Conservation (phyloP, 768 basidiomycete genomes). For the Imleria badia region DNA sequence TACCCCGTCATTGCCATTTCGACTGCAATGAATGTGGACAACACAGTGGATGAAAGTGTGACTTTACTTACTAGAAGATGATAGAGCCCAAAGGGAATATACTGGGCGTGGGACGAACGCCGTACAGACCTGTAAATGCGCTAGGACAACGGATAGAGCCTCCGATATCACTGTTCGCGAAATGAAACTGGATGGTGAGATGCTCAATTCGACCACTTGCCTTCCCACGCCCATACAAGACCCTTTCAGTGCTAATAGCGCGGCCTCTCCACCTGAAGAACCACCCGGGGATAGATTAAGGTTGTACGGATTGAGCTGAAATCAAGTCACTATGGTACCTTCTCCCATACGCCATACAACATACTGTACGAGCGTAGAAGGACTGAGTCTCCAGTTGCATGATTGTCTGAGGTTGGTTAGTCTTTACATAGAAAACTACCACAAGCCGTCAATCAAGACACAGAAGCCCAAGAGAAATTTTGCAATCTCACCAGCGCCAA, state of each 20-base stretch:
- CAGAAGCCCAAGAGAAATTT: background rate
- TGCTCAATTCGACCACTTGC: slow-evolving; percentile 15
- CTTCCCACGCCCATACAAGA: slow-evolving; percentile 46
- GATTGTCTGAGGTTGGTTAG: slow-evolving; percentile 43
- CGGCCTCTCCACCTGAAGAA: slow-evolving; percentile 53
- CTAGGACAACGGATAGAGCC: slow-evolving; percentile 40
- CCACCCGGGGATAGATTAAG: slow-evolving; percentile 45
- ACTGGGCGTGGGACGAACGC: slow-evolving; percentile 38
- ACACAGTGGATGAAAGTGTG: background rate
- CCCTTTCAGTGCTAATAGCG: slow-evolving; percentile 46
- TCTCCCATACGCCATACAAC: background rate
- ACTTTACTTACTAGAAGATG: slow-evolving; percentile 21
- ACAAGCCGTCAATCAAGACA: slow-evolving; percentile 8
- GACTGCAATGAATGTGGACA: slow-evolving; percentile 18
- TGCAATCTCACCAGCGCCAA: slow-evolving; percentile 39
- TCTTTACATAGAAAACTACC: slow-evolving; percentile 43
- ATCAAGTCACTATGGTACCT: background rate
- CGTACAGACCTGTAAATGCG: slow-evolving; percentile 39
- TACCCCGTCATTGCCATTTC: slow-evolving; percentile 26
- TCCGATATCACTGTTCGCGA: slow-evolving; percentile 29
- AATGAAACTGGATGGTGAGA: background rate
- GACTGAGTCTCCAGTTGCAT: slow-evolving; percentile 40
- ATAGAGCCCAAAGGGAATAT: slow-evolving; percentile 25
- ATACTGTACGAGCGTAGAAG: slow-evolving; percentile 33
- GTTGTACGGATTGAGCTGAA: slow-evolving; percentile 46